These are phyloP conservation scores for Pythium utonaiense DNA, from an alignment of 352 stramenopile genomes.

Conservation along the genomic window DNA sequence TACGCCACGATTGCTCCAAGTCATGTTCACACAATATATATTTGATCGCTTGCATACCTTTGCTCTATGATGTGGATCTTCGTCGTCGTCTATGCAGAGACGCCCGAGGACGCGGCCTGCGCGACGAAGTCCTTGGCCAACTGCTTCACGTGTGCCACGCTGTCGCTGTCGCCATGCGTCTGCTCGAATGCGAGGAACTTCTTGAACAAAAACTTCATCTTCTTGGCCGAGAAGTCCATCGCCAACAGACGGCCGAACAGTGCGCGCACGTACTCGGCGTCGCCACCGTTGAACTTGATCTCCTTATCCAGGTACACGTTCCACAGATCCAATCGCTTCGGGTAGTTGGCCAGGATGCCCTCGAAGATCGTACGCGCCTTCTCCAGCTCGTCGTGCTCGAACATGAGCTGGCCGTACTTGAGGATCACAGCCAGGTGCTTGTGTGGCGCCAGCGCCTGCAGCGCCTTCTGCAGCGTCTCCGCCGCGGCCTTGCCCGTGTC, in stretches of 20 bases:
- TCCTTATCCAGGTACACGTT: constrained; percentile 98
- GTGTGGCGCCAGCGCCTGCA: constrained; percentile 90
- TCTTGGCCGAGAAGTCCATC: constrained; percentile 95
- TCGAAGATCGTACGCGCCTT: constrained; percentile 95
- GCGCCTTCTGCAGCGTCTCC: constrained; percentile 88
- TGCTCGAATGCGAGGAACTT: constrained; percentile 95
- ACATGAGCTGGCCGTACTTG: constrained; percentile 96
- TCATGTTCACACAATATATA: constrained; percentile 5
- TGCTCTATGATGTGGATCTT: not conserved
- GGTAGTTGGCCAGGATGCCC: constrained; percentile 91
- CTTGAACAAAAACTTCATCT: constrained; percentile 99
- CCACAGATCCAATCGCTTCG: constrained; percentile 95
- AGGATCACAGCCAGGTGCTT: constrained; percentile 95
- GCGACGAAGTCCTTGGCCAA: constrained; percentile 93
- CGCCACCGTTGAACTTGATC: constrained; percentile 87
- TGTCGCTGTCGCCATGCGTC: constrained; percentile 84
- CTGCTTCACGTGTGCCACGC: constrained; percentile 91
- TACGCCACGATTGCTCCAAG: too few species aligned
- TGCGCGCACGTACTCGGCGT: constrained; percentile 73
- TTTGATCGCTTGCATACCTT: constrained; percentile 2
- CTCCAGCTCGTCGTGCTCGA: constrained; percentile 91
- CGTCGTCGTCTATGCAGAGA: constrained; percentile 5
- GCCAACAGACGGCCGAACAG: constrained; percentile 91
- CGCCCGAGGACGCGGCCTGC: constrained; percentile 32
- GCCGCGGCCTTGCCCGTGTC: constrained; percentile 42